Conservation (phyloP, 202 grass and related monocot species). For the Panicum virgatum region DNA sequence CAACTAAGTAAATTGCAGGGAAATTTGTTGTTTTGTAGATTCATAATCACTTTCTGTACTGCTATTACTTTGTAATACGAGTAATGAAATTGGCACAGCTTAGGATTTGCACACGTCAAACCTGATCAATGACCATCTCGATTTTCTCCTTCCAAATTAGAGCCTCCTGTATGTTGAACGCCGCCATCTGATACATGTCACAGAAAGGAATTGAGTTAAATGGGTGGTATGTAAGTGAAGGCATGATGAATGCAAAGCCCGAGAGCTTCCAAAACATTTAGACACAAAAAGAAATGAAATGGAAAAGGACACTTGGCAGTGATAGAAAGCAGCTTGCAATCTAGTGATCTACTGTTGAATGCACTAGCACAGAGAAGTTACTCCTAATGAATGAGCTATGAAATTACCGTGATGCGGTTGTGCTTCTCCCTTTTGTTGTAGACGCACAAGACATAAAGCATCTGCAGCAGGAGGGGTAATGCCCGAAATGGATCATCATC, state of each 20-base stretch:
- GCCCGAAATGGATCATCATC: not conserved
- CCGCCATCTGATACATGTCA: slow-evolving; percentile 74
- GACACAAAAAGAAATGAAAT: not conserved
- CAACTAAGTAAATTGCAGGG: not conserved
- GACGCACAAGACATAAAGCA: slow-evolving; percentile 89
- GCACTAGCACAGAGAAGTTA: not conserved
- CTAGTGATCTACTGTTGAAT: not conserved
- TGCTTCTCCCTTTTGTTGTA: slow-evolving; percentile 98
- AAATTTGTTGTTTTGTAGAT: not conserved
- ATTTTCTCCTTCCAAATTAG: slow-evolving; percentile 98
- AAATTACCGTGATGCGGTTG: slow-evolving; percentile 66
- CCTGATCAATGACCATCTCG: slow-evolving; percentile 94
- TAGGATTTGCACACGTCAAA: slow-evolving; percentile 28
- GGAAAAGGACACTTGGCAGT: not conserved
- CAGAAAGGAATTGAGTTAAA: slow-evolving; percentile 23
- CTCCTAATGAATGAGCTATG: not conserved
- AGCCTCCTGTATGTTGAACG: slow-evolving; percentile 97
- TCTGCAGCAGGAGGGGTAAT: slow-evolving; percentile 47
- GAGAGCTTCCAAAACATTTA: not conserved
- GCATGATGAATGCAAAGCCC: not conserved
- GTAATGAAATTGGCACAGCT: not conserved
- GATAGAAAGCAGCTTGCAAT: not conserved
- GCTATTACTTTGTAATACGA: not conserved
- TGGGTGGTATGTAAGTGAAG: not conserved
- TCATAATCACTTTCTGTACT: slow-evolving; percentile 4